Evolutionary conservation across 768 basidiomycete genomes (phyloP).

Genomic region (Suillus hirtellus): DNA sequence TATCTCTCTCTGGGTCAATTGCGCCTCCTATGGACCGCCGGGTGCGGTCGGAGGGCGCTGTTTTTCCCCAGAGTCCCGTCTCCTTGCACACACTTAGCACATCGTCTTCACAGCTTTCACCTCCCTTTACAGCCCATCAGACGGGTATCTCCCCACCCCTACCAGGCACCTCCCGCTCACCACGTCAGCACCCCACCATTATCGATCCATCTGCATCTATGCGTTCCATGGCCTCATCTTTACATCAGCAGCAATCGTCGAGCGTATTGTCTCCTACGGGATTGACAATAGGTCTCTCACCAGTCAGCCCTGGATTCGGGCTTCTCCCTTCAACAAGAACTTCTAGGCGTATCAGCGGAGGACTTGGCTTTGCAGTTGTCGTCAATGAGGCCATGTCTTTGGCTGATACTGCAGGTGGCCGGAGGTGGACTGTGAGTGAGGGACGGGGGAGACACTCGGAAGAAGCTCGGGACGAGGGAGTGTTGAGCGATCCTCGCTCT

Average conservation of each 20-base stretch:
- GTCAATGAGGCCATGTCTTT: slow-evolving; percentile 23
- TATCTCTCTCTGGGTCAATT: slow-evolving; percentile 10
- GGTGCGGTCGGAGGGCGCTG: slow-evolving; percentile 13
- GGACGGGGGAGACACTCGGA: slow-evolving; percentile 25
- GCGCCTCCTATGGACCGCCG: slow-evolving; percentile 18
- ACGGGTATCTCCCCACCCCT: not conserved
- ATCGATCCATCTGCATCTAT: slow-evolving; percentile 3
- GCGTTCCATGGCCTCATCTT: slow-evolving; percentile 5
- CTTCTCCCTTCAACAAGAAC: slow-evolving; percentile 54
- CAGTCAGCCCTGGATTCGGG: slow-evolving; percentile 77
- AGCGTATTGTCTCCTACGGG: slow-evolving; percentile 35
- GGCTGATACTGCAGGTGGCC: slow-evolving; percentile 15
- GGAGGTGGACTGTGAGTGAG: slow-evolving; percentile 56
- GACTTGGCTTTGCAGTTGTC: slow-evolving; percentile 32
- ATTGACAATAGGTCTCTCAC: slow-evolving; percentile 75
- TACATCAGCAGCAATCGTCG: slow-evolving; percentile 9
- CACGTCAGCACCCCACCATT: slow-evolving; percentile 2
- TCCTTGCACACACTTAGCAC: slow-evolving; percentile 10
- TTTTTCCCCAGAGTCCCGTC: slow-evolving; percentile 6
- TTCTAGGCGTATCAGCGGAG: slow-evolving; percentile 40
- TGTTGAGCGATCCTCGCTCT: slow-evolving; percentile 10
- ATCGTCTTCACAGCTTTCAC: slow-evolving; percentile 3
- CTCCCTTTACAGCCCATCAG: slow-evolving; percentile 2
- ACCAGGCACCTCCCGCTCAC: slow-evolving; percentile 6
- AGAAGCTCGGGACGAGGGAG: slow-evolving; percentile 15